Evolutionary conservation across 208 protist species (phyloP).

Genomic region (Leishmania lainsoni): DNA sequence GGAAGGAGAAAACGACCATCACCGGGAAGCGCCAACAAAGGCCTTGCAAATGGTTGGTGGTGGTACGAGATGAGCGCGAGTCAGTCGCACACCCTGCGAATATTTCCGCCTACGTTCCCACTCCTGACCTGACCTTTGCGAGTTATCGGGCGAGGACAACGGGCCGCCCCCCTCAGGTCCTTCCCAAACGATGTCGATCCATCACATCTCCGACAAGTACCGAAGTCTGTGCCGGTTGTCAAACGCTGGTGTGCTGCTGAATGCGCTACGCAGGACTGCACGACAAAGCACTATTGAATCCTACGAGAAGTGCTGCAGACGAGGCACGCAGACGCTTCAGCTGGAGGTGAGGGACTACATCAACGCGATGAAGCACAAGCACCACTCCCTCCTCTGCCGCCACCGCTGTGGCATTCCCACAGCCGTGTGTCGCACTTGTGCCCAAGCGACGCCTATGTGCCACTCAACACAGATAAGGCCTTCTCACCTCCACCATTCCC

Average conservation of each 20-base stretch:
- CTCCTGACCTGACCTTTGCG: background rate
- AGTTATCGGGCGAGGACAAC: background rate
- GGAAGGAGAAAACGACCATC: background rate
- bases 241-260: constrained; percentile 22
- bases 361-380: constrained; percentile 22
- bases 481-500: no score
- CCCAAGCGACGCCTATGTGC: no score
- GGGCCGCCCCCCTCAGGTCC: constrained; percentile 14
- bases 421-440: no score
- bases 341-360: constrained; percentile 30
- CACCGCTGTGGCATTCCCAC: constrained; percentile 12
- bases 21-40: background rate
- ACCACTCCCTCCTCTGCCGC: constrained; percentile 33
- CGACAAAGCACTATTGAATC: background rate
- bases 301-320: constrained; percentile 13
- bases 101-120: constrained; percentile 14
- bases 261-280: constrained; percentile 15
- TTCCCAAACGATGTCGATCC: constrained; percentile 30
- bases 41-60: background rate
- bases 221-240: constrained; percentile 20
- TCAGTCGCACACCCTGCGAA: background rate
- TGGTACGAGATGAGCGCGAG: background rate
- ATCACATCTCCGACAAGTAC: constrained; percentile 41
- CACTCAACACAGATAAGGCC: no score
- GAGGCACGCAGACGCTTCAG: constrained; percentile 12